Conservation (phyloP, 2,329 filamentous ascomycete species). For the Periglandula ipomoeae region DNA sequence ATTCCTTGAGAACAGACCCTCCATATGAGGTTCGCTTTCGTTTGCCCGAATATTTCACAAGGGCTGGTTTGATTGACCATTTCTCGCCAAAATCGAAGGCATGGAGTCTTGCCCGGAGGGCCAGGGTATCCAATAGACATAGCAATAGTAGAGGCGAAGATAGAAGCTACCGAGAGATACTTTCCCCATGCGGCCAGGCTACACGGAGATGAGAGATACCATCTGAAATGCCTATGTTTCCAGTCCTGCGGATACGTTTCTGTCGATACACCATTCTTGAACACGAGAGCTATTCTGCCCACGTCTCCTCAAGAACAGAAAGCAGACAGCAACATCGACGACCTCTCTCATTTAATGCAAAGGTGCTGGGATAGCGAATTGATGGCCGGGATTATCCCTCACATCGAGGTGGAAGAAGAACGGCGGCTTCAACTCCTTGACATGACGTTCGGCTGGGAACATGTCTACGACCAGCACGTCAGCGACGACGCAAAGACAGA, state of each 20-base stretch:
- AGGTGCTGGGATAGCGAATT: conserved; percentile 25
- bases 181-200: conserved; percentile 10
- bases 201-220: conserved; percentile 19
- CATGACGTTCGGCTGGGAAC: conserved; percentile 28
- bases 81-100: conserved; percentile 29
- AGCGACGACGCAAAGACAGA: conserved; percentile 26
- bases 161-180: neutral
- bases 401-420: conserved; percentile 20
- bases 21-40: too few species aligned
- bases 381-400: conserved; percentile 24
- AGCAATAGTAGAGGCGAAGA: neutral
- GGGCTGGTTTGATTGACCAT: conserved; percentile 33
- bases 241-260: conserved; percentile 53
- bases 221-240: conserved; percentile 36
- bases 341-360: conserved; percentile 24
- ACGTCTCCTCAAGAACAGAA: neutral
- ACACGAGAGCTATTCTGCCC: conserved; percentile 27
- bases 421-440: conserved; percentile 22
- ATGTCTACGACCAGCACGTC: conserved; percentile 21
- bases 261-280: conserved; percentile 27
- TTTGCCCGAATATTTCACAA: conserved; percentile 27
- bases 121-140: neutral
- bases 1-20: too few species aligned
- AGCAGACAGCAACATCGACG: conserved; percentile 5
- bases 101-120: neutral